Conservation (phyloP, 1,284 basidiomycete genomes). For the Trichosporon ovoides region DNA sequence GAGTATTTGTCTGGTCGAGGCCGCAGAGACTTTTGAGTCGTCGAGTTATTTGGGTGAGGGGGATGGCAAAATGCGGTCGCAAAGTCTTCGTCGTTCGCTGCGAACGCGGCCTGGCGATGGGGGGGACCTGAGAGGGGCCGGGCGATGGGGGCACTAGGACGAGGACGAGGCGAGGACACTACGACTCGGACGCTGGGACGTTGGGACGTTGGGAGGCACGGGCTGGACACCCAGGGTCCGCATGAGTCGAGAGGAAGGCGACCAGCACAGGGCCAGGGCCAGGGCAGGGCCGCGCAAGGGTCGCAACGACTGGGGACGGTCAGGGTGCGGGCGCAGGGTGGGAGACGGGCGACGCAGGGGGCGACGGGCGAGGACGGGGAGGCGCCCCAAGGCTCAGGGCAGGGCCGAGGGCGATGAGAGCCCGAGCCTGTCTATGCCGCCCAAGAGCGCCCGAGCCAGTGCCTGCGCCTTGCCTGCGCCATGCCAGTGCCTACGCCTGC, state of each 20-base stretch:
- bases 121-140: neutral
- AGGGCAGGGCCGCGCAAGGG: too few species aligned
- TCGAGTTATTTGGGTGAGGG: neutral
- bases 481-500: too few species aligned
- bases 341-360: neutral
- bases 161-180: too few species aligned
- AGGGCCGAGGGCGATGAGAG: too few species aligned
- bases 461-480: too few species aligned
- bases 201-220: neutral
- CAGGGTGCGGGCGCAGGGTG: neutral
- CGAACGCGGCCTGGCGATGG: neutral
- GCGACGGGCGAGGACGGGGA: too few species aligned
- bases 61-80: neutral
- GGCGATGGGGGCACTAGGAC: neutral
- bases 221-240: neutral
- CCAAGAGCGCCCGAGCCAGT: too few species aligned
- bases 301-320: neutral
- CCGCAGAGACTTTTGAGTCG: neutral
- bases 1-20: neutral
- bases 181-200: neutral
- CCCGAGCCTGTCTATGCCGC: too few species aligned
- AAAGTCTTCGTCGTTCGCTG: slow-evolving; percentile 3
- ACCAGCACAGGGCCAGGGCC: neutral
- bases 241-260: neutral
- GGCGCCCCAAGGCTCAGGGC: too few species aligned